Percentiles rank a stretch among this genome's conserved stretches.
These are phyloP conservation scores for Ceratocystis cacaofunesta DNA, from an alignment of 2,329 filamentous ascomycete species.

Conservation along the genomic window DNA sequence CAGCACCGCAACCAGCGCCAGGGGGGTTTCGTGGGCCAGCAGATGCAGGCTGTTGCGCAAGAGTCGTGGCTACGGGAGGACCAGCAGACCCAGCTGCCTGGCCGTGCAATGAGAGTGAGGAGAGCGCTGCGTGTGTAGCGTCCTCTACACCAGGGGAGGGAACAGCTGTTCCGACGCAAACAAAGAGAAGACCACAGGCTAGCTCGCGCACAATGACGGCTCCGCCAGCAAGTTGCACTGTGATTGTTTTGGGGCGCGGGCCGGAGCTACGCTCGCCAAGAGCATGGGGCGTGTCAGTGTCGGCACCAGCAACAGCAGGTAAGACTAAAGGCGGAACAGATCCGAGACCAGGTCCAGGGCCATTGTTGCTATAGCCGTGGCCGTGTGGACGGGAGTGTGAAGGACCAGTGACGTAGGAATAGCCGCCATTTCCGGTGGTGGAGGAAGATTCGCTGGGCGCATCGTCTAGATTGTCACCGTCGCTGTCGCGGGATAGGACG, in stretches of 20 bases:
- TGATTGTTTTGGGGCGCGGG: conserved; percentile 29
- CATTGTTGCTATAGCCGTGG: neutral
- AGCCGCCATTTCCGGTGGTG: conserved; percentile 6
- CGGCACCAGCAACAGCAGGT: neutral
- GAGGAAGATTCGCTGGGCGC: conserved; percentile 11
- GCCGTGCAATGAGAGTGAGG: conserved; percentile 12
- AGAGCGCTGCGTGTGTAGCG: neutral
- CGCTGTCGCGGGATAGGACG: conserved; percentile 26
- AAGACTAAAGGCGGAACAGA: too few relatives aligned
- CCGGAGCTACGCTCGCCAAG: neutral
- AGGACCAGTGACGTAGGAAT: neutral
- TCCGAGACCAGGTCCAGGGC: neutral
- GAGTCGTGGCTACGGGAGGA: neutral
- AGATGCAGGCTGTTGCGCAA: neutral
- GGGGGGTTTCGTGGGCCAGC: neutral
- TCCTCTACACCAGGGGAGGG: conserved; percentile 17
- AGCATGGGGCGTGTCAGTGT: neutral
- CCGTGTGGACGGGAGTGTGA: neutral
- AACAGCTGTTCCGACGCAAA: conserved; percentile 38
- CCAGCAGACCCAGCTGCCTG: neutral
- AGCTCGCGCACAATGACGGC: conserved; percentile 45
- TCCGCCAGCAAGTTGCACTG: conserved; percentile 42
- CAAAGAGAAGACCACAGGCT: conserved; percentile 45
- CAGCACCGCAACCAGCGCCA: neutral
- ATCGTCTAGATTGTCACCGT: conserved; percentile 20